phyloP scores from a whole-genome alignment of 2,329 filamentous ascomycete species.

The Acrodontium crateriforme region DNA sequence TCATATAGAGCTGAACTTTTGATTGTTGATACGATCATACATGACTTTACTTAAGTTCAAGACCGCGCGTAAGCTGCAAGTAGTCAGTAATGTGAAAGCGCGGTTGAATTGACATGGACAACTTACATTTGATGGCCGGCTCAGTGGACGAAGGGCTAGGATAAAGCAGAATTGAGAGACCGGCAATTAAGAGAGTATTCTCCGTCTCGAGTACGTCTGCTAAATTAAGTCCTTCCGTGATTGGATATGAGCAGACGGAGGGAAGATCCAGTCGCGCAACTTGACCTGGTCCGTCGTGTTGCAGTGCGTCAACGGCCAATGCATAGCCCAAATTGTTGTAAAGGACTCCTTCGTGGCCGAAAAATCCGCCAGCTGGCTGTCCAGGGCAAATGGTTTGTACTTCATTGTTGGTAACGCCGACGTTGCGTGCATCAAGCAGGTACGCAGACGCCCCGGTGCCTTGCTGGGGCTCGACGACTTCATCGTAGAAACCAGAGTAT shows the following conservation, averaged over 20 bases:
- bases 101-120: background rate
- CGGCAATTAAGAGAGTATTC: conserved; percentile 28
- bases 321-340: conserved; percentile 35
- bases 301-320: conserved; percentile 36
- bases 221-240: conserved; percentile 28
- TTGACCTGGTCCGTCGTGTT: conserved; percentile 32
- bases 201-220: conserved; percentile 34
- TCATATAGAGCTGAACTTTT: no score
- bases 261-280: conserved; percentile 26
- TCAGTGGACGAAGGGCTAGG: conserved; percentile 23
- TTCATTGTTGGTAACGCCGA: conserved; percentile 37
- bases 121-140: conserved; percentile 25
- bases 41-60: no score
- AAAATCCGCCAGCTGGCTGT: conserved; percentile 30
- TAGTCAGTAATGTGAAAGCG: background rate
- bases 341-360: conserved; percentile 38
- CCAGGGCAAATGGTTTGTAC: conserved; percentile 32
- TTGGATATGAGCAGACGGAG: conserved; percentile 26
- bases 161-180: conserved; percentile 22
- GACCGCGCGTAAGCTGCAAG: conserved; percentile 1
- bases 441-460: conserved; percentile 35
- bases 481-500: conserved; percentile 35
- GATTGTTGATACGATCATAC: no score
- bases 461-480: conserved; percentile 39
- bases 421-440: conserved; percentile 27